phyloP scores from a whole-genome alignment of 1,284 basidiomycete genomes.

The Heterobasidion annosum region DNA sequence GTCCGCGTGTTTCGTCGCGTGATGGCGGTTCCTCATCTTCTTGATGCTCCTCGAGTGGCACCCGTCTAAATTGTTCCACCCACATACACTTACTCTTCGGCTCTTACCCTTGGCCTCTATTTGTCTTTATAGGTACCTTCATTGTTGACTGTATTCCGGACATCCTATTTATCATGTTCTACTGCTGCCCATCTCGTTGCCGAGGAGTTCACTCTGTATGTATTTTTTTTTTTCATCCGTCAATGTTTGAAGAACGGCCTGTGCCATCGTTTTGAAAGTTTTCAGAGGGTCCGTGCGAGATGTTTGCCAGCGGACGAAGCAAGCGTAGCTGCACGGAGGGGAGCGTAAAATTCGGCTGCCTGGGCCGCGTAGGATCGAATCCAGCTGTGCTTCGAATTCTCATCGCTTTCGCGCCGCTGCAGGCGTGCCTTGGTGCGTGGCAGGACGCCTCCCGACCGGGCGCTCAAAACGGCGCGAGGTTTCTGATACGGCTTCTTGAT shows the following conservation, averaged over 20 bases:
- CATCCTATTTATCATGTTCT: not conserved
- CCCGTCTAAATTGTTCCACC: not conserved
- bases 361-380: not conserved
- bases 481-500: not conserved
- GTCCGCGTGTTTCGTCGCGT: slow-evolving; percentile 6
- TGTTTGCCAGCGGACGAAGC: no score
- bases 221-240: no score
- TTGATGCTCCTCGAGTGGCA: not conserved
- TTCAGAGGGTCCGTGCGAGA: no score
- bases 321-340: no score
- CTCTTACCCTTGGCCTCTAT: not conserved
- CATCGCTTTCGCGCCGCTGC: not conserved
- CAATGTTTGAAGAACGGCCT: no score
- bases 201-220: not conserved
- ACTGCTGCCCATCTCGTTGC: not conserved
- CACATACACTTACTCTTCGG: slow-evolving; percentile 1
- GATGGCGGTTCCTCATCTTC: not conserved
- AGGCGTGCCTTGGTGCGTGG: not conserved
- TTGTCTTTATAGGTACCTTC: not conserved
- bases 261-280: no score
- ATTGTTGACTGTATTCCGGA: not conserved
- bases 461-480: not conserved
- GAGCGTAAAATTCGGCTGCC: not conserved
- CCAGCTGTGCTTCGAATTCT: not conserved
- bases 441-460: not conserved